A percentile compares a stretch with the other conserved stretches of the same genome.
phyloP scores from a whole-genome alignment of 78 protist species.

The Dictyostelium intermedium region DNA sequence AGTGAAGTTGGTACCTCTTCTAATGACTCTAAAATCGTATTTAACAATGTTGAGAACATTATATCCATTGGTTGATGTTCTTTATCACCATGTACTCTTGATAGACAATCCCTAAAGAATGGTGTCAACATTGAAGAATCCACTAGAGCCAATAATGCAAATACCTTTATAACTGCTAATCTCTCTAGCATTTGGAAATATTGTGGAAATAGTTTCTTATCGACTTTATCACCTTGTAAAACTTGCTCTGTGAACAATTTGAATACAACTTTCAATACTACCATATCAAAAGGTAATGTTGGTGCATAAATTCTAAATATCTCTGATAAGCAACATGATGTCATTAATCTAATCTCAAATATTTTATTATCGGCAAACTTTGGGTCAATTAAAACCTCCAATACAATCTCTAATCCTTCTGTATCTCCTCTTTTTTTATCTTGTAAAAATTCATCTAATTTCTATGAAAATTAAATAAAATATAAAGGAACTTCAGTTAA shows the following conservation, averaged over 20 bases:
- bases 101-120: conserved; percentile 1
- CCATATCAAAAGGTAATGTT: conserved; percentile 16
- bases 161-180: conserved; percentile 12
- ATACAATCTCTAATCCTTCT: background rate
- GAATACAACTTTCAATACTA: background rate
- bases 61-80: conserved; percentile 1
- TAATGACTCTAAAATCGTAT: conserved; percentile 5
- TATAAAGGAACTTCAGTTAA: background rate
- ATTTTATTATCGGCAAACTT: background rate
- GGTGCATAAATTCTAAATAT: conserved; percentile 31
- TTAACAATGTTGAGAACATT: background rate
- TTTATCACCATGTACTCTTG: conserved; percentile 6
- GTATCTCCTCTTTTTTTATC: background rate
- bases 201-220: conserved; percentile 14
- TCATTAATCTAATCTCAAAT: conserved; percentile 31
- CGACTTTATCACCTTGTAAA: background rate
- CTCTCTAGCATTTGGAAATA: conserved; percentile 54
- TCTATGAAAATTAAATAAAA: background rate
- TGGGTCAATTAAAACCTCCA: background rate
- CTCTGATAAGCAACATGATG: conserved; percentile 43
- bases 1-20: background rate
- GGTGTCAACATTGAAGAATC: background rate
- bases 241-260: background rate
- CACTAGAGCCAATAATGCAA: conserved; percentile 11
- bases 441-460: conserved; percentile 44